Percentiles rank a stretch among this genome's conserved stretches.
phyloP scores from a whole-genome alignment of 1,284 basidiomycete genomes.

The Rhodofomes roseus region DNA sequence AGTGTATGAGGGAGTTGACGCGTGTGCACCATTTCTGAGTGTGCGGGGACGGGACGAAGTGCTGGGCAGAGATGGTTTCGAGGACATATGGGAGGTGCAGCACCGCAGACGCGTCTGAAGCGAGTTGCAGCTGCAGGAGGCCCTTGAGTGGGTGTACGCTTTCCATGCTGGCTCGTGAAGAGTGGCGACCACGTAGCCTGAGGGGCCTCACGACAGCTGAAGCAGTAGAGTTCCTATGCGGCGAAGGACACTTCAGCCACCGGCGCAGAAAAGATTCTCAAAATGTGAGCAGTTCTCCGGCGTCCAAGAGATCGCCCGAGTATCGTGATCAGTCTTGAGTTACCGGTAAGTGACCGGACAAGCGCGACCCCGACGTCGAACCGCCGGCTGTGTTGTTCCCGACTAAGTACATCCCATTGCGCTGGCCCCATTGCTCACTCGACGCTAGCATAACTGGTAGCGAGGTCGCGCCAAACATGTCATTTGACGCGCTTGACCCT shows the following conservation, averaged over 20 bases:
- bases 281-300: background rate
- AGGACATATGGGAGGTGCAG: slow-evolving; percentile 57
- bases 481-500: slow-evolving; percentile 20
- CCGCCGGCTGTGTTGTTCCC: background rate
- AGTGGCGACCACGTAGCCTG: background rate
- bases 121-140: slow-evolving; percentile 67
- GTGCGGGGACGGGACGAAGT: slow-evolving; percentile 57
- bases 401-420: no score
- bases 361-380: background rate
- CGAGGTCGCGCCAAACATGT: background rate
- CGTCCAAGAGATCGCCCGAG: background rate
- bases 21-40: slow-evolving; percentile 69
- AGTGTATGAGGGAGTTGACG: slow-evolving; percentile 66
- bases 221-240: no score
- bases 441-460: no score
- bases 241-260: background rate
- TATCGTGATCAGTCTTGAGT: background rate
- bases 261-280: background rate
- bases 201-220: no score
- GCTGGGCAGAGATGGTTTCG: slow-evolving; percentile 44
- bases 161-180: slow-evolving; percentile 16
- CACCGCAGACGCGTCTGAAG: slow-evolving; percentile 58
- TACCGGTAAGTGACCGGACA: no score
- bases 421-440: no score
- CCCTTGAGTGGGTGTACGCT: slow-evolving; percentile 50